Conservation (phyloP, 2,329 filamentous ascomycete genomes). For the Colletotrichum siamense region DNA sequence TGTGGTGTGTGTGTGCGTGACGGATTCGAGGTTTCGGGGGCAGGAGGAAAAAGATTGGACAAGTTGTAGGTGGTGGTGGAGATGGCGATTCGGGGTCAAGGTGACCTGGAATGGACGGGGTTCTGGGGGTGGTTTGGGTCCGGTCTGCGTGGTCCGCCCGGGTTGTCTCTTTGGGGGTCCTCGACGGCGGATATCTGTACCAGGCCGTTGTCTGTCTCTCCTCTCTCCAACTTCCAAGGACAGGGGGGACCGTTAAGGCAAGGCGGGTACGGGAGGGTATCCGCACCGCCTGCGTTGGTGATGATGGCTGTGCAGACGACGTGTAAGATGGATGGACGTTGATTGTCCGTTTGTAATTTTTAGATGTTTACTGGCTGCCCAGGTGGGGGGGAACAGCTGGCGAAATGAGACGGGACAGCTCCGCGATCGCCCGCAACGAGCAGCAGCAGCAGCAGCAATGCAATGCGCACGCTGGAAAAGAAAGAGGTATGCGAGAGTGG, state of each 20-base stretch:
- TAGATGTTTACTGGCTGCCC: neutral
- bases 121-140: neutral
- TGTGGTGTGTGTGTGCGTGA: neutral
- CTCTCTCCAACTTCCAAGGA: neutral
- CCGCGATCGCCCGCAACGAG: neutral
- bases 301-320: neutral
- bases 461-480: neutral
- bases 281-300: neutral
- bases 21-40: conserved; percentile 4
- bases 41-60: neutral
- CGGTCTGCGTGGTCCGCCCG: neutral
- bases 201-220: neutral
- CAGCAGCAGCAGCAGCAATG: neutral
- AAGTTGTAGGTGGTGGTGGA: neutral
- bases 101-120: neutral
- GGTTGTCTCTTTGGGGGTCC: neutral
- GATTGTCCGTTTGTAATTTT: neutral
- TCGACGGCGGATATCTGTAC: neutral
- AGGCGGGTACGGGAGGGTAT: neutral
- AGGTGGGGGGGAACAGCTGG: neutral
- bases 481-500: neutral
- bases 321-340: neutral
- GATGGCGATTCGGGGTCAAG: conserved; percentile 10
- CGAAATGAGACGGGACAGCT: neutral
- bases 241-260: neutral